Percentiles rank a stretch among this genome's conserved stretches.
phyloP scores from a whole-genome alignment of 208 protist species.

The Trypanosoma theileri region DNA sequence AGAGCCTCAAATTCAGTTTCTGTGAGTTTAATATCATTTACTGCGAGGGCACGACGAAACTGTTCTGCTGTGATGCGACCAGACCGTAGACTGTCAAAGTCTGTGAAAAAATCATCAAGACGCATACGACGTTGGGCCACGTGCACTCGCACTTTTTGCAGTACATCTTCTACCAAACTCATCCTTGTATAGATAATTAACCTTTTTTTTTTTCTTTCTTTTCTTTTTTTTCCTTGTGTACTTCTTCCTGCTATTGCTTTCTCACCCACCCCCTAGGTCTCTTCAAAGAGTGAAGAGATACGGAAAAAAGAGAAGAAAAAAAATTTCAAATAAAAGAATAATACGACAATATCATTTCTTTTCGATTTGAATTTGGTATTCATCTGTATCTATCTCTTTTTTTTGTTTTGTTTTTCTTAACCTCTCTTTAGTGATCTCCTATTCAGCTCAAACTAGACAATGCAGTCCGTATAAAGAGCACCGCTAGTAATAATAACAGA shows the following conservation, averaged over 20 bases:
- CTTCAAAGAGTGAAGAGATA: background rate
- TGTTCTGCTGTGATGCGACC: conserved; percentile 78
- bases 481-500: no score
- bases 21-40: conserved; percentile 52
- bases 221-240: background rate
- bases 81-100: conserved; percentile 80
- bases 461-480: no score
- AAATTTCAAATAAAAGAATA: background rate
- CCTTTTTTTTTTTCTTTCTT: background rate
- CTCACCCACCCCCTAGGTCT: no score
- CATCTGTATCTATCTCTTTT: no score
- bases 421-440: no score
- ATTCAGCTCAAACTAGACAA: no score
- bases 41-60: conserved; percentile 66
- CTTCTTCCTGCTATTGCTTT: background rate
- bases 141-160: conserved; percentile 52
- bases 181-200: conserved; percentile 7
- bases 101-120: conserved; percentile 76
- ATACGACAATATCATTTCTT: background rate
- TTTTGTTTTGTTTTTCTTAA: no score
- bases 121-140: conserved; percentile 67
- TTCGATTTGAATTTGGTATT: no score
- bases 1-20: conserved; percentile 48
- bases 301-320: conserved; percentile 7
- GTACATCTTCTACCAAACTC: conserved; percentile 29